Evolutionary conservation across 306 rosid genomes (phyloP).

Genomic region (Dryas octopetala): DNA sequence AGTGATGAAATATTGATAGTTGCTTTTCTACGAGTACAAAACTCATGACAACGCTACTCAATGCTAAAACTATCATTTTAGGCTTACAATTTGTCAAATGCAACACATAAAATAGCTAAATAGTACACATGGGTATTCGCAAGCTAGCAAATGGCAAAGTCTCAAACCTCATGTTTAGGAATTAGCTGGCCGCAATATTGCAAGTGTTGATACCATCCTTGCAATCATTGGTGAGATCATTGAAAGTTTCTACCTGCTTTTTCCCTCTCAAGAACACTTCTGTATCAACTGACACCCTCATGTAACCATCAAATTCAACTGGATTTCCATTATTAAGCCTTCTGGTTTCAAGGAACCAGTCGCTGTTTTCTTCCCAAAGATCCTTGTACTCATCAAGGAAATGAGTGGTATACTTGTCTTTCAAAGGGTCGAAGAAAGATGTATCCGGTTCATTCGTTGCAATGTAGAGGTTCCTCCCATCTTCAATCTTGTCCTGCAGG

Average conservation of each 20-base stretch:
- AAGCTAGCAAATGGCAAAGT: constrained; percentile 33
- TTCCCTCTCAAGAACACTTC: constrained; percentile 98
- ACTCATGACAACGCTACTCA: constrained; percentile 39
- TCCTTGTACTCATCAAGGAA: constrained; percentile 89
- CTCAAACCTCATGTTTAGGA: constrained; percentile 26
- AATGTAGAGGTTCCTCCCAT: constrained; percentile 82
- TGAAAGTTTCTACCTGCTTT: constrained; percentile 92
- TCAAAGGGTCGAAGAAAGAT: constrained; percentile 78
- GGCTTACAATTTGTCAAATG: constrained; percentile 56
- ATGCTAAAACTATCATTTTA: constrained; percentile 32
- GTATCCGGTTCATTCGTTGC: constrained; percentile 80
- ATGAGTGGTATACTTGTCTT: constrained; percentile 83
- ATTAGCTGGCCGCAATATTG: constrained; percentile 58
- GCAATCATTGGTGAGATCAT: constrained; percentile 90
- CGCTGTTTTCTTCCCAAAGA: constrained; percentile 81
- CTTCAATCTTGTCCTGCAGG: constrained; percentile 67
- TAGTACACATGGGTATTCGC: constrained; percentile 36
- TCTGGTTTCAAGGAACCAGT: constrained; percentile 78
- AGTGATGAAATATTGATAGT: constrained; percentile 16
- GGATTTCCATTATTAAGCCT: constrained; percentile 67
- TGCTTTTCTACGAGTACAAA: constrained; percentile 44
- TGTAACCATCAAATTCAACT: constrained; percentile 94
- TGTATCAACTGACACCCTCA: constrained; percentile 92
- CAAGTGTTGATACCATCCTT: constrained; percentile 93
- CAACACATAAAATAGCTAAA: constrained; percentile 46